Conservation (phyloP, 352 stramenopile species). For the Globisporangium paddicum region DNA sequence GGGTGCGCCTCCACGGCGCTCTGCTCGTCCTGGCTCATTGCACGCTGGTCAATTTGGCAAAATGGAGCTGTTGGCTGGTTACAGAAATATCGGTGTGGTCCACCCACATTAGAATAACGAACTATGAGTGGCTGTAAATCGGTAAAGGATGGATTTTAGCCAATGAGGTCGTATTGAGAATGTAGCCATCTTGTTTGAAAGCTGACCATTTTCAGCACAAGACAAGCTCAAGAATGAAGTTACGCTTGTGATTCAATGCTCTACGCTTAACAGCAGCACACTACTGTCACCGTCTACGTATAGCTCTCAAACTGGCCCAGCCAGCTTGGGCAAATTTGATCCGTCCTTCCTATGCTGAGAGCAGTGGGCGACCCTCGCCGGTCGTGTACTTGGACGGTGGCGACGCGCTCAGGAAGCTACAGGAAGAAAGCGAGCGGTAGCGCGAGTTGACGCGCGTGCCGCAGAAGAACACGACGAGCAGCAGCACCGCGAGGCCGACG, state of each 20-base stretch:
- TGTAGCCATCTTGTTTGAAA: constrained; percentile 3
- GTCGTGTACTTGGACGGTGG: constrained; percentile 43
- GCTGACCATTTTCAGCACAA: neutral
- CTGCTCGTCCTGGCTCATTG: neutral
- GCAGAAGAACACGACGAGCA: constrained; percentile 79
- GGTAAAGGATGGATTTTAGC: neutral
- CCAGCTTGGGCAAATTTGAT: neutral
- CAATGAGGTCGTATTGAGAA: neutral
- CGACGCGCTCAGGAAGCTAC: constrained; percentile 66
- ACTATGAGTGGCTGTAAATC: neutral
- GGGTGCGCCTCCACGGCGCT: neutral
- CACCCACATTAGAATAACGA: neutral
- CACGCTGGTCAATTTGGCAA: neutral
- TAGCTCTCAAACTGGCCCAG: neutral
- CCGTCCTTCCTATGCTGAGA: constrained; percentile 14
- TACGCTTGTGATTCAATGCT: neutral
- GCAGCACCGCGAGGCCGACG: constrained; percentile 63
- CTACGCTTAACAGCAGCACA: neutral
- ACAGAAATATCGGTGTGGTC: neutral
- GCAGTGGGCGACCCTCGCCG: constrained; percentile 46
- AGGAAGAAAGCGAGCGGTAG: constrained; percentile 69
- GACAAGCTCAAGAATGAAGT: neutral
- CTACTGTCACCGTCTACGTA: neutral
- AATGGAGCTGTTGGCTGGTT: neutral
- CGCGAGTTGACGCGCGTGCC: constrained; percentile 74